Conservation (phyloP, 108 stramenopile genomes). For the Fistulifera pelliculosa region DNA sequence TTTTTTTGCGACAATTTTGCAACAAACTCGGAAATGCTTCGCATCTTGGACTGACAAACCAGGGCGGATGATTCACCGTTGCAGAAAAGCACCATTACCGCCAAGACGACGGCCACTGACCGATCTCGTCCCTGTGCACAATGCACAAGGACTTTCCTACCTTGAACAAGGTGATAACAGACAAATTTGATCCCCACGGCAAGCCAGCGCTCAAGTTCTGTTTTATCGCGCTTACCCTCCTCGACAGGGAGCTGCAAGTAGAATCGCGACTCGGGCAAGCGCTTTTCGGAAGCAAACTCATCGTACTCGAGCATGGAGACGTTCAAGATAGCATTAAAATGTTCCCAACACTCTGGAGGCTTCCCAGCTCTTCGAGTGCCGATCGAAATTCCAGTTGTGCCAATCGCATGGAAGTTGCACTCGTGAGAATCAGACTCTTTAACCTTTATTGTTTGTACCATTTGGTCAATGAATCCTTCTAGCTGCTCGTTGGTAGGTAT, state of each 20-base stretch:
- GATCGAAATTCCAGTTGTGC: conserved; percentile 41
- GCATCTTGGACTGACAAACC: background rate
- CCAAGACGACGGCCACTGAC: conserved; percentile 61
- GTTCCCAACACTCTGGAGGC: conserved; percentile 62
- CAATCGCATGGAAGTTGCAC: conserved; percentile 32
- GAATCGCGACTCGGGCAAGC: conserved; percentile 7
- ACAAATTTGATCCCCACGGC: conserved; percentile 58
- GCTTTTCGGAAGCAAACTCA: conserved; percentile 21
- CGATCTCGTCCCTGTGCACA: conserved; percentile 78
- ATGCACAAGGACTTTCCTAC: conserved; percentile 49
- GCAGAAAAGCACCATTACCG: conserved; percentile 29
- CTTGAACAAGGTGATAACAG: conserved; percentile 23
- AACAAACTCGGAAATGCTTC: background rate
- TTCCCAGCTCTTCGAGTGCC: conserved; percentile 56
- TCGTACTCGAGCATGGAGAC: conserved; percentile 62
- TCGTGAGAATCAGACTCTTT: background rate
- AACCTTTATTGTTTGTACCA: conserved; percentile 30
- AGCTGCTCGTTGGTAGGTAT: background rate
- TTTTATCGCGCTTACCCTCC: conserved; percentile 63
- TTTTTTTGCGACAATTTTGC: background rate
- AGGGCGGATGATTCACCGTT: background rate
- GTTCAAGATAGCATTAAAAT: conserved; percentile 68
- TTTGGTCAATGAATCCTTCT: conserved; percentile 21
- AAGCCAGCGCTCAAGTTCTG: conserved; percentile 55
- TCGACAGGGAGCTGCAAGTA: conserved; percentile 64